phyloP scores from a whole-genome alignment of 108 stramenopile genomes.

The Cyclostephanos tholiformis region DNA sequence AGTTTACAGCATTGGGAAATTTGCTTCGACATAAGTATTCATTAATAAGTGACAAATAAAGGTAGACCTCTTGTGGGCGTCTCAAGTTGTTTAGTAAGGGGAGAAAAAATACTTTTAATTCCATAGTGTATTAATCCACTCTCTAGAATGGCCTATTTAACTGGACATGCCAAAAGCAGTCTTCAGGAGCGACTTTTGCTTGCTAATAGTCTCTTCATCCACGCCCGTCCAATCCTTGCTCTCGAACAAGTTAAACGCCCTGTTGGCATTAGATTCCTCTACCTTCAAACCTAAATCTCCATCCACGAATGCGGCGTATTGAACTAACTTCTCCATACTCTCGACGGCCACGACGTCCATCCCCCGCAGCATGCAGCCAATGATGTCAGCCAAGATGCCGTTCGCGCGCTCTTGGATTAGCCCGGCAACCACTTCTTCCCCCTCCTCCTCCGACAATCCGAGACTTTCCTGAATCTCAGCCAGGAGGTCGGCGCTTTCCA shows the following conservation, averaged over 20 bases:
- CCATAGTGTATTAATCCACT: neutral
- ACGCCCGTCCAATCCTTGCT: conserved; percentile 64
- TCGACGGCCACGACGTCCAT: conserved; percentile 72
- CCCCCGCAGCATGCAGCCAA: conserved; percentile 70
- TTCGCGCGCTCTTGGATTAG: conserved; percentile 61
- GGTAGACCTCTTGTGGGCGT: too few species aligned
- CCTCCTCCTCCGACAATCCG: conserved; percentile 72
- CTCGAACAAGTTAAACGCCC: conserved; percentile 76
- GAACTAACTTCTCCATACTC: conserved; percentile 65
- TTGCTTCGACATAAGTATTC: too few species aligned
- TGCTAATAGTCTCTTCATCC: conserved; percentile 56
- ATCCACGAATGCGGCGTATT: conserved; percentile 78
- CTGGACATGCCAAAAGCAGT: conserved; percentile 42
- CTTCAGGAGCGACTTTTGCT: conserved; percentile 68
- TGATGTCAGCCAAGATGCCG: conserved; percentile 52
- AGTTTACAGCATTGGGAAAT: too few species aligned
- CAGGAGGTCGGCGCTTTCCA: conserved; percentile 67
- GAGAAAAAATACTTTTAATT: neutral
- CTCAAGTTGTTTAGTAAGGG: neutral
- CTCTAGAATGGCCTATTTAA: neutral
- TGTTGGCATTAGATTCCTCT: conserved; percentile 64
- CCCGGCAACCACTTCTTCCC: conserved; percentile 69
- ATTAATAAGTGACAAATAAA: too few species aligned
- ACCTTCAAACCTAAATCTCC: conserved; percentile 72
- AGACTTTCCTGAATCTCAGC: conserved; percentile 84